These are phyloP conservation scores for Cyclotella baltica DNA, from an alignment of 108 stramenopile genomes.

Conservation along the genomic window DNA sequence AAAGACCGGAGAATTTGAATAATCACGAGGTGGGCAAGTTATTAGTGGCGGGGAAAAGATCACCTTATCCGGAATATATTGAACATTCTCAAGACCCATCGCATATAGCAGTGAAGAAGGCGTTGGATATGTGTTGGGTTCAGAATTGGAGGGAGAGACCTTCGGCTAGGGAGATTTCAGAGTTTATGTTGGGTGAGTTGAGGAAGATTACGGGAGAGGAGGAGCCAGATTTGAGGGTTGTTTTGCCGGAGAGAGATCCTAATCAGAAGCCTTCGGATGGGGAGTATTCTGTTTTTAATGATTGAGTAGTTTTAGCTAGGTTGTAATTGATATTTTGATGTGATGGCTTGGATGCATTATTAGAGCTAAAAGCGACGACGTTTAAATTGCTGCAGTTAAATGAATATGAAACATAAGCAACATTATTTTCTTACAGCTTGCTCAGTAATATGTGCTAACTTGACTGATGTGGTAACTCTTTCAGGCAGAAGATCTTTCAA, in stretches of 20 bases:
- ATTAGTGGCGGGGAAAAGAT: constrained; percentile 37
- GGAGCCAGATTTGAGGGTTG: constrained; percentile 46
- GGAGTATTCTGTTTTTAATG: constrained; percentile 38
- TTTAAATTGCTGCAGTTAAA: no score
- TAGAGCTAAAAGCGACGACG: no score
- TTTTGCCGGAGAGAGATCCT: constrained; percentile 45
- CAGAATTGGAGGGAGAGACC: constrained; percentile 46
- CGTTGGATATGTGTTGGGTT: constrained; percentile 59
- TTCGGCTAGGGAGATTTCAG: constrained; percentile 34
- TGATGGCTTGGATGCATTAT: not conserved
- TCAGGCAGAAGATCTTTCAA: no score
- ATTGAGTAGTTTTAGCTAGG: not conserved
- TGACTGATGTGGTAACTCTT: no score
- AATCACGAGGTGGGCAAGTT: constrained; percentile 19
- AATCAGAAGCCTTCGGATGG: constrained; percentile 34
- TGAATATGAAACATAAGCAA: no score
- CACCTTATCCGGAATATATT: constrained; percentile 46
- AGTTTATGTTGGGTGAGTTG: constrained; percentile 42
- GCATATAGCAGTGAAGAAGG: constrained; percentile 47
- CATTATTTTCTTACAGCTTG: no score
- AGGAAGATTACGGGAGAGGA: constrained; percentile 42
- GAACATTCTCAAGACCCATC: constrained; percentile 41
- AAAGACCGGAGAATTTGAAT: constrained; percentile 43
- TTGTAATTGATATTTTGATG: not conserved
- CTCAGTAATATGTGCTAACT: no score